Evolutionary conservation across 2,329 filamentous ascomycete species (phyloP).

Genomic region (Xylaria arbuscula): DNA sequence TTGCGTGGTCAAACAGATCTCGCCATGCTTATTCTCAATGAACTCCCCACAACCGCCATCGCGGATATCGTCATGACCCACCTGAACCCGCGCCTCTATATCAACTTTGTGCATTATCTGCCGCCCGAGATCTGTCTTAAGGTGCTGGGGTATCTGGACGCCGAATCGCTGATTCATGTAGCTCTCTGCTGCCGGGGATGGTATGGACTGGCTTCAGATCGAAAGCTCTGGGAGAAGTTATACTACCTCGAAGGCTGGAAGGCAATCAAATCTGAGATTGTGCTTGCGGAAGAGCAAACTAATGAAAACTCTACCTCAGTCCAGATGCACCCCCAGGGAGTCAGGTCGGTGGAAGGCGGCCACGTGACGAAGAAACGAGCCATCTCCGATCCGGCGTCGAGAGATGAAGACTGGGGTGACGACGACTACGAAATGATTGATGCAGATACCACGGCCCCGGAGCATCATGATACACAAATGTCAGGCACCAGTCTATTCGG

Average conservation of each 20-base stretch:
- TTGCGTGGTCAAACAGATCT: conserved; percentile 68
- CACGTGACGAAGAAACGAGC: conserved; percentile 67
- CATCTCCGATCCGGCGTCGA: conserved; percentile 54
- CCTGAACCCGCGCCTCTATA: conserved; percentile 85
- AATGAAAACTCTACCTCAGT: conserved; percentile 58
- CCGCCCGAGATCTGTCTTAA: conserved; percentile 92
- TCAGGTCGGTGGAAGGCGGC: conserved; percentile 59
- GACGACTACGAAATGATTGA: conserved; percentile 63
- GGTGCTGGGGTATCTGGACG: conserved; percentile 87
- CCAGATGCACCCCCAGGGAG: conserved; percentile 56
- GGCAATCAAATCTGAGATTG: conserved; percentile 73
- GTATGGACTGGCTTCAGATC: conserved; percentile 83
- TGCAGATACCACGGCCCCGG: conserved; percentile 48
- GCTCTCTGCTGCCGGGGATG: conserved; percentile 83
- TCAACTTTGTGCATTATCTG: conserved; percentile 87
- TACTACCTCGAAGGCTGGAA: conserved; percentile 91
- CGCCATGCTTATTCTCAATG: conserved; percentile 80
- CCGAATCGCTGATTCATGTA: conserved; percentile 80
- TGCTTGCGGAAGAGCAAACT: conserved; percentile 70
- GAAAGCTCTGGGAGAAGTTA: conserved; percentile 84
- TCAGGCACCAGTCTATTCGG: conserved; percentile 46
- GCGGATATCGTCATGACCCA: conserved; percentile 79
- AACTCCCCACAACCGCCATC: conserved; percentile 82
- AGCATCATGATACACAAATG: conserved; percentile 43
- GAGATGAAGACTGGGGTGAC: conserved; percentile 61